Conservation (phyloP, 1,284 basidiomycete genomes). For the Leccinum laetum region DNA sequence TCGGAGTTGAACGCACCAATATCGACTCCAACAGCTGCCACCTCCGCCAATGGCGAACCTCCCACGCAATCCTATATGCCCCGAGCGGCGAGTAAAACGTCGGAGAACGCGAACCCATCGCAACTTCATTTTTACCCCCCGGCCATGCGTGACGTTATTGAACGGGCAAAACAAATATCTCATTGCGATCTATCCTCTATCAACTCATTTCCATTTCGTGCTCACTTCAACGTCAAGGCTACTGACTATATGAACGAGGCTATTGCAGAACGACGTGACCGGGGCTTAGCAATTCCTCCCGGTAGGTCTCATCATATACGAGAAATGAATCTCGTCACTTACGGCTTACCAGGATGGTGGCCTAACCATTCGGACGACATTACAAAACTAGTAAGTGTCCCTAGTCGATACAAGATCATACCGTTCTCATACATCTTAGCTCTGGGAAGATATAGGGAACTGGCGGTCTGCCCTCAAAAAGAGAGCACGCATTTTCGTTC, state of each 20-base stretch:
- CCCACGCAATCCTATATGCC: neutral
- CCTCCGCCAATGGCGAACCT: neutral
- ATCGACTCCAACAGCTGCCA: neutral
- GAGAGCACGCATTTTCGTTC: no score
- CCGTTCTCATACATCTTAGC: neutral
- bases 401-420: neutral
- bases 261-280: neutral
- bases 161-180: neutral
- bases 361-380: neutral
- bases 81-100: neutral
- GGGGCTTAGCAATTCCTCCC: neutral
- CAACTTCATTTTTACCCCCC: neutral
- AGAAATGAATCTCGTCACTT: neutral
- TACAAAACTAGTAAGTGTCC: neutral
- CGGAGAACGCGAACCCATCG: neutral
- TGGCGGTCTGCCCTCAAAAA: no score
- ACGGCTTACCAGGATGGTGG: neutral
- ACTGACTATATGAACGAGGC: neutral
- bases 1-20: neutral
- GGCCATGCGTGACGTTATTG: neutral
- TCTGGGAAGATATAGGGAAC: neutral
- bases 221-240: neutral
- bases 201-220: neutral
- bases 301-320: neutral
- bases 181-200: neutral